phyloP scores from a whole-genome alignment of 495 filamentous ascomycete genomes.

The Amphirosellinia nigrospora region DNA sequence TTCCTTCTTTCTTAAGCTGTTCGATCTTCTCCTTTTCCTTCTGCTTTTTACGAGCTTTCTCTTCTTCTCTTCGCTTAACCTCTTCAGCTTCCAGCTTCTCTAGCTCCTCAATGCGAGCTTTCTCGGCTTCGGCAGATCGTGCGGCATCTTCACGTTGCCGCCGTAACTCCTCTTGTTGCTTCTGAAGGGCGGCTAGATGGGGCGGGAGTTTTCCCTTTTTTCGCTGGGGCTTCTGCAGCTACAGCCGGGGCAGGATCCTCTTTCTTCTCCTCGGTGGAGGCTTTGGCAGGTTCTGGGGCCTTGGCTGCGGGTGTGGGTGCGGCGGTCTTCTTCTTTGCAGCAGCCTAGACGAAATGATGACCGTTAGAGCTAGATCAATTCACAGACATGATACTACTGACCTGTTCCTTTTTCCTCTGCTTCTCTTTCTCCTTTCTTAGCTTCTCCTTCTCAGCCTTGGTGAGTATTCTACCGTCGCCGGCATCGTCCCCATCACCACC shows the following conservation, averaged over 20 bases:
- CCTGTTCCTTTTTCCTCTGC: slow-evolving; percentile 91
- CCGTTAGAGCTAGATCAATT: slow-evolving; percentile 31
- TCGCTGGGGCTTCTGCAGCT: slow-evolving; percentile 54
- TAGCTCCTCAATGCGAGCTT: slow-evolving; percentile 72
- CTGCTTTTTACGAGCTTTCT: slow-evolving; percentile 85
- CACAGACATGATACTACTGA: slow-evolving; percentile 41
- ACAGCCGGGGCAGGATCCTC: slow-evolving; percentile 49
- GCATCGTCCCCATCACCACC: slow-evolving; percentile 62
- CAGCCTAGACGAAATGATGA: slow-evolving; percentile 53
- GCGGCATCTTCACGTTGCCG: slow-evolving; percentile 78
- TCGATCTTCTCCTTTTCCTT: slow-evolving; percentile 96
- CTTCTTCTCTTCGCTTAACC: slow-evolving; percentile 62
- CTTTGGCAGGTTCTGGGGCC: slow-evolving; percentile 54
- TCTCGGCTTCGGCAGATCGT: slow-evolving; percentile 71
- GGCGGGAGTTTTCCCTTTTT: slow-evolving; percentile 90
- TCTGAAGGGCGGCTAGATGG: slow-evolving; percentile 81
- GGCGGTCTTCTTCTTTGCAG: slow-evolving; percentile 71
- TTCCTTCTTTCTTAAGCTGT: slow-evolving; percentile 93
- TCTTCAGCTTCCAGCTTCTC: slow-evolving; percentile 65
- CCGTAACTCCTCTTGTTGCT: slow-evolving; percentile 84
- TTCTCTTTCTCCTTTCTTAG: slow-evolving; percentile 95
- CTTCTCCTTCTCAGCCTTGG: slow-evolving; percentile 96
- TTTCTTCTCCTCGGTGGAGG: slow-evolving; percentile 55
- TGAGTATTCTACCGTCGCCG: slow-evolving; percentile 73
- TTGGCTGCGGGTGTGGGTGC: slow-evolving; percentile 56